These are phyloP conservation scores for Lasiosphaeria miniovina DNA, from an alignment of 495 filamentous ascomycete species.

Conservation along the genomic window DNA sequence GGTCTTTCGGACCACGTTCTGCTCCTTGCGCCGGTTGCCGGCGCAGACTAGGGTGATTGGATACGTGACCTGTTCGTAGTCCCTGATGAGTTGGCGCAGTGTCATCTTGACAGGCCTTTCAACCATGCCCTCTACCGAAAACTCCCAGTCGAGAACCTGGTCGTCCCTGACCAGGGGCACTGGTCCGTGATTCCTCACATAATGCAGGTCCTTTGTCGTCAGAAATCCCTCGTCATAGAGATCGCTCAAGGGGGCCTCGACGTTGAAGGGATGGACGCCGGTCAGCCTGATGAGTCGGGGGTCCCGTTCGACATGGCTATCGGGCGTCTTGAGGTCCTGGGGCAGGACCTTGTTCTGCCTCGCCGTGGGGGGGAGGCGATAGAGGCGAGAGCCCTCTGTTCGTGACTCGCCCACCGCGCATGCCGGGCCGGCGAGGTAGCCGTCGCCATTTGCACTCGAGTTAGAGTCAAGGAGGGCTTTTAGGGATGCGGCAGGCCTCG, in stretches of 20 bases:
- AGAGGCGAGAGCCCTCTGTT: constrained; percentile 19
- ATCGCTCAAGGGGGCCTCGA: constrained; percentile 78
- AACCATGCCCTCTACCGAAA: constrained; percentile 83
- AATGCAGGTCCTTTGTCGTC: constrained; percentile 89
- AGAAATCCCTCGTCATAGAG: constrained; percentile 87
- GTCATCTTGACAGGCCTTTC: constrained; percentile 71
- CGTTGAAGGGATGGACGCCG: constrained; percentile 91
- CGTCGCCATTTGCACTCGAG: not conserved
- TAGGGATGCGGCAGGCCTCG: not conserved
- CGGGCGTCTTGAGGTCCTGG: constrained; percentile 78
- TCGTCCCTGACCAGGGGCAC: constrained; percentile 75
- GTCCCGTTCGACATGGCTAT: constrained; percentile 83
- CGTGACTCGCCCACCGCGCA: constrained; percentile 16
- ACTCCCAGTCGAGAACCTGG: constrained; percentile 75
- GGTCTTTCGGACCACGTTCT: constrained; percentile 86
- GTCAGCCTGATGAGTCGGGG: constrained; percentile 84
- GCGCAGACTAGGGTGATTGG: constrained; percentile 92
- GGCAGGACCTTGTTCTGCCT: constrained; percentile 61
- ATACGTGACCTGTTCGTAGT: constrained; percentile 81
- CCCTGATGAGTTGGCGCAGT: constrained; percentile 67
- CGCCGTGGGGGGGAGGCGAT: constrained; percentile 71
- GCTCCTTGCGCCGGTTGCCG: constrained; percentile 91
- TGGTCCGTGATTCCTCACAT: constrained; percentile 91
- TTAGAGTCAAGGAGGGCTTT: too few species aligned
- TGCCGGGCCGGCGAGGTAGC: constrained; percentile 1